phyloP scores from a whole-genome alignment of 257 asterid genomes.

The Linderniella brevidens region DNA sequence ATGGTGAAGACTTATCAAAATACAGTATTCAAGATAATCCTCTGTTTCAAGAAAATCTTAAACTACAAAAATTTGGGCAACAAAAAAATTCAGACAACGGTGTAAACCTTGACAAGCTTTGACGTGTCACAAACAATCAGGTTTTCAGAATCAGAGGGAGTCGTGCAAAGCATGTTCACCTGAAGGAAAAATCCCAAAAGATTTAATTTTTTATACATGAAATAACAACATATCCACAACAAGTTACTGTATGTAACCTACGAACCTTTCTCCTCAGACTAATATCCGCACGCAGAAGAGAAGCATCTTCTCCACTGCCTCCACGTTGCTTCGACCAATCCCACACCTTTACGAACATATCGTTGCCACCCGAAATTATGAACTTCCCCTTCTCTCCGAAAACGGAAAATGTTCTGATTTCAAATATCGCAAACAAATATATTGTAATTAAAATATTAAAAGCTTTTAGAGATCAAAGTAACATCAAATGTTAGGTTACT shows the following conservation, averaged over 20 bases:
- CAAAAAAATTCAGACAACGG: constrained; percentile 16
- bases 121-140: constrained; percentile 78
- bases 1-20: too few species aligned
- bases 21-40: too few species aligned
- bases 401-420: constrained; percentile 52
- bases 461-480: not conserved
- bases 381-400: constrained; percentile 85
- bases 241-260: too few species aligned
- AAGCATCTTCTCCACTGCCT: constrained; percentile 15
- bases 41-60: too few species aligned
- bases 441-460: not conserved
- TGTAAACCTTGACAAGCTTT: constrained; percentile 60
- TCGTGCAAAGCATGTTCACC: constrained; percentile 90
- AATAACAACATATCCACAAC: not conserved
- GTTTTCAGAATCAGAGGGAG: constrained; percentile 69
- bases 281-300: constrained; percentile 26
- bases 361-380: constrained; percentile 82
- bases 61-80: too few species aligned
- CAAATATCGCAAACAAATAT: constrained; percentile 4
- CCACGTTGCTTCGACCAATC: constrained; percentile 44
- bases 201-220: too few species aligned
- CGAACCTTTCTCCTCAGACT: constrained; percentile 32
- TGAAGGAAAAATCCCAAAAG: constrained; percentile 8
- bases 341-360: constrained; percentile 73
- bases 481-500: constrained; percentile 12